phyloP scores from a whole-genome alignment of 179 eudicot genomes.

The Beta lomatogona region DNA sequence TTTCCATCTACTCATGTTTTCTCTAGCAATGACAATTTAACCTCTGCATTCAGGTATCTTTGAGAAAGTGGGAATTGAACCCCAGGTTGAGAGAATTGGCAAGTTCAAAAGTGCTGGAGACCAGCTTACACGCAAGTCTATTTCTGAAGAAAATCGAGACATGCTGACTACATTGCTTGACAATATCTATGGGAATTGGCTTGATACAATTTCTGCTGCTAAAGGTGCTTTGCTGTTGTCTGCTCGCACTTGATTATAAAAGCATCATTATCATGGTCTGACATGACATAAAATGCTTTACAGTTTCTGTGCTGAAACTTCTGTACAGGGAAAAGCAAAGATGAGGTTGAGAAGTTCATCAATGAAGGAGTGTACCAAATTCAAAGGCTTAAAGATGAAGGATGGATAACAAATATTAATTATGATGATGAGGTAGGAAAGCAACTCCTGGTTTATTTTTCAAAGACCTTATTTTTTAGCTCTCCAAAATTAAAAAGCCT shows the following conservation, averaged over 20 bases:
- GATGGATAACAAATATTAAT: constrained; percentile 84
- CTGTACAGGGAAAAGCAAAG: constrained; percentile 70
- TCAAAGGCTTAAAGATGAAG: constrained; percentile 80
- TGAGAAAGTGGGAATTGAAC: constrained; percentile 86
- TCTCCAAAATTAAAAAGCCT: background rate
- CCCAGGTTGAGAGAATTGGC: constrained; percentile 94
- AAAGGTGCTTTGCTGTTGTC: constrained; percentile 57
- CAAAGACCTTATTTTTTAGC: background rate
- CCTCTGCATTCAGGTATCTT: constrained; percentile 60
- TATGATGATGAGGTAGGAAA: constrained; percentile 87
- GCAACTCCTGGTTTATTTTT: constrained; percentile 8
- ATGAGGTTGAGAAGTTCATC: constrained; percentile 72
- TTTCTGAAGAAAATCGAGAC: constrained; percentile 91
- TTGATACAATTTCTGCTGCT: constrained; percentile 60
- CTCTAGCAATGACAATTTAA: background rate
- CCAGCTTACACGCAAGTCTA: constrained; percentile 75
- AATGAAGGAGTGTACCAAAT: constrained; percentile 83
- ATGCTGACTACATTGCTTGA: constrained; percentile 89
- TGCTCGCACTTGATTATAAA: constrained; percentile 24
- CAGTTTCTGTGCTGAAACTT: constrained; percentile 36
- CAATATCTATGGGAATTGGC: constrained; percentile 86
- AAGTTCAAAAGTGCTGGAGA: constrained; percentile 95
- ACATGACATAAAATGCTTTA: constrained; percentile 28
- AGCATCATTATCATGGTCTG: constrained; percentile 22
- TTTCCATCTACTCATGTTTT: constrained; percentile 14